Evolutionary conservation across 108 stramenopile species (phyloP).

Genomic region (Skeletonema costatum): DNA sequence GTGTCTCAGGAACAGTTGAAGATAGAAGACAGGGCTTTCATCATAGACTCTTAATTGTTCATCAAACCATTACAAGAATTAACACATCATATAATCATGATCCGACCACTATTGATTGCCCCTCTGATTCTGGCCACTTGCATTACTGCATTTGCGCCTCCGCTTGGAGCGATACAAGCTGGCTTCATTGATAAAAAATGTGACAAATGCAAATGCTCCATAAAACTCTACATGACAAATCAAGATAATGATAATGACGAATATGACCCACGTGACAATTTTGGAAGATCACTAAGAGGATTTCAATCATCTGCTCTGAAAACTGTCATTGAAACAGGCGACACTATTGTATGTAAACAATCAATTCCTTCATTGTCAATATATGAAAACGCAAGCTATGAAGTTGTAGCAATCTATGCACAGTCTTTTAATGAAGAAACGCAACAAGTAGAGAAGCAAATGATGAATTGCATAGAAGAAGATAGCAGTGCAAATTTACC

Average conservation of each 20-base stretch:
- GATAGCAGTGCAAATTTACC: constrained; percentile 3
- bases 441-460: constrained; percentile 41
- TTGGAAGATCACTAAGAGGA: constrained; percentile 22
- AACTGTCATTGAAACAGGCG: constrained; percentile 38
- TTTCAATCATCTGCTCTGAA: constrained; percentile 42
- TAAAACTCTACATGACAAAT: neutral
- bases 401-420: constrained; percentile 53
- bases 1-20: no score
- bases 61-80: no score
- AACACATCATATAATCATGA: neutral
- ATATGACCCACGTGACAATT: constrained; percentile 26
- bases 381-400: constrained; percentile 48
- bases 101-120: neutral
- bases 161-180: neutral
- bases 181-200: neutral
- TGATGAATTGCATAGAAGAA: constrained; percentile 30
- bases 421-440: constrained; percentile 55
- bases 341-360: constrained; percentile 53
- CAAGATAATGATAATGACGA: constrained; percentile 6
- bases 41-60: no score
- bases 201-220: neutral
- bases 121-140: neutral
- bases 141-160: neutral
- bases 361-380: constrained; percentile 49
- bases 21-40: no score